Conservation (phyloP, 805 yeast species). For the Sporopachydermia quercuum region DNA sequence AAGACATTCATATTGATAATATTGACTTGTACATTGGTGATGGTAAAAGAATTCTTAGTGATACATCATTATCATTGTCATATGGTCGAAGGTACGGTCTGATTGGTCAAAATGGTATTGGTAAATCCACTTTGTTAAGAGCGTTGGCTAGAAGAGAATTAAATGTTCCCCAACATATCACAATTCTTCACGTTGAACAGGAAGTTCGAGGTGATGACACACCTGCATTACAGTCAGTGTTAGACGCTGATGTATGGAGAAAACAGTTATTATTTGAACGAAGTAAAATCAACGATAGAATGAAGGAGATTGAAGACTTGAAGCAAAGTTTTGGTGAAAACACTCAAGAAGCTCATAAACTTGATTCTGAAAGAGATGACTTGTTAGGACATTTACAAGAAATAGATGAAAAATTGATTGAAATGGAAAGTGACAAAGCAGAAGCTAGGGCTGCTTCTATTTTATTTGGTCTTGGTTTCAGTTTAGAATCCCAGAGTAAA, state of each 20-base stretch:
- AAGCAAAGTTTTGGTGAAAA: constrained; percentile 56
- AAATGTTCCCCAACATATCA: constrained; percentile 86
- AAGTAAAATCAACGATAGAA: constrained; percentile 51
- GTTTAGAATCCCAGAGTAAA: constrained; percentile 65
- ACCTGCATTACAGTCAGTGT: constrained; percentile 82
- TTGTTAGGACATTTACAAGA: constrained; percentile 65
- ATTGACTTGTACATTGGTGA: constrained; percentile 93
- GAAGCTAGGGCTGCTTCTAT: constrained; percentile 95
- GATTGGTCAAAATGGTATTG: constrained; percentile 98
- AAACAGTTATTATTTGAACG: constrained; percentile 43
- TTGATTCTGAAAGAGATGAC: constrained; percentile 86
- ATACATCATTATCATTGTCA: constrained; percentile 74
- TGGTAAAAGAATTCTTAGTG: constrained; percentile 83
- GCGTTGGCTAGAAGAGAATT: constrained; percentile 92
- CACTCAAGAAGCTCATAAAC: constrained; percentile 54
- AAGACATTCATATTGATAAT: constrained; percentile 85
- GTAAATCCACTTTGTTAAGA: constrained; percentile 85
- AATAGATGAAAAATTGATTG: constrained; percentile 66
- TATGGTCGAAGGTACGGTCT: constrained; percentile 93
- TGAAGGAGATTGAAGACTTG: constrained; percentile 58
- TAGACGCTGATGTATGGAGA: constrained; percentile 99
- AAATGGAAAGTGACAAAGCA: constrained; percentile 95
- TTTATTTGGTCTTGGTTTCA: constrained; percentile 84
- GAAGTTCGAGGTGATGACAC: constrained; percentile 91
- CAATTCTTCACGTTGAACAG: constrained; percentile 94